phyloP scores from a whole-genome alignment of 2,329 filamentous ascomycete genomes.

The Nemania sp. region DNA sequence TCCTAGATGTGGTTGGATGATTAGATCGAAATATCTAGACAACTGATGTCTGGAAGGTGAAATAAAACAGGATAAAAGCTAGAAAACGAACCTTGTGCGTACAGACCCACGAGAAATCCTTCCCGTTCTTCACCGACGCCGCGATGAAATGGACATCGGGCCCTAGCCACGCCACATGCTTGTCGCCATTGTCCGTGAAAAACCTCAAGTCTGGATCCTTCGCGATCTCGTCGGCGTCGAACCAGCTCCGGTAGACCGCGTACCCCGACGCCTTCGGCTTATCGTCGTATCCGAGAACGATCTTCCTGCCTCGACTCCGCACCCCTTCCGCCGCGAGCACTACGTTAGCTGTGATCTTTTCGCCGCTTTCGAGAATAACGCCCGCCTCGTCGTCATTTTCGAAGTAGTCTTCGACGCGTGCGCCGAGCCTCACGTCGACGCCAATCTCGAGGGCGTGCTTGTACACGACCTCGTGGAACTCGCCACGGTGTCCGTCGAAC shows the following conservation, averaged over 20 bases:
- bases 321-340: constrained; percentile 53
- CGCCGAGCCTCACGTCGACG: constrained; percentile 52
- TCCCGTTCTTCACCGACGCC: constrained; percentile 56
- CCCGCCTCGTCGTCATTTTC: constrained; percentile 41
- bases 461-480: constrained; percentile 57
- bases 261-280: constrained; percentile 49
- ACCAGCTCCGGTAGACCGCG: constrained; percentile 53
- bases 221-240: constrained; percentile 49
- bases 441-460: constrained; percentile 56
- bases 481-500: constrained; percentile 59
- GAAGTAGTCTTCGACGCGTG: constrained; percentile 52
- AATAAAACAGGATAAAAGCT: neutral
- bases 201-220: constrained; percentile 49
- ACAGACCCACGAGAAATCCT: constrained; percentile 59
- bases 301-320: constrained; percentile 51
- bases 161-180: constrained; percentile 57
- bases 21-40: neutral
- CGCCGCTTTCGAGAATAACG: constrained; percentile 31
- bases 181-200: constrained; percentile 54
- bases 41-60: neutral
- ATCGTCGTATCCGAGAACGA: constrained; percentile 51
- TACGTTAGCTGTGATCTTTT: constrained; percentile 48
- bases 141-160: constrained; percentile 58
- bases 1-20: constrained; percentile 19
- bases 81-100: constrained; percentile 51